These are phyloP conservation scores for Sordariomycetes sp. DNA, from an alignment of 2,329 filamentous ascomycete genomes.

Conservation along the genomic window DNA sequence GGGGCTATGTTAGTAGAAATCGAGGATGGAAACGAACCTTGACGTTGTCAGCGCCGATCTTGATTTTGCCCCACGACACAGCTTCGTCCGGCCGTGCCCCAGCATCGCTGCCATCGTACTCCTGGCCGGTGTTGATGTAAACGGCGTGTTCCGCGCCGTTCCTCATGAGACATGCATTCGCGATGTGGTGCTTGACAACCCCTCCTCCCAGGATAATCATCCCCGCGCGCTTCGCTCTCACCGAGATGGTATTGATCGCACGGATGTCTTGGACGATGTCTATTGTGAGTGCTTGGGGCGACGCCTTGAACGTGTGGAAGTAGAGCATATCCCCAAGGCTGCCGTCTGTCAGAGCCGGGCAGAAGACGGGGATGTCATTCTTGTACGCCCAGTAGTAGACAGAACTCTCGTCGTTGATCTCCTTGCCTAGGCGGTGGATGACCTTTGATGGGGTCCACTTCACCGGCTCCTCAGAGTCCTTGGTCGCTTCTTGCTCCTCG, in stretches of 20 bases:
- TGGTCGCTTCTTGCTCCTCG: slow-evolving; percentile 79
- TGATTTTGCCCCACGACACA: slow-evolving; percentile 98
- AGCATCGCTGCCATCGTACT: slow-evolving; percentile 95
- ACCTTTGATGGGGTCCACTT: slow-evolving; percentile 92
- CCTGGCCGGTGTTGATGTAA: slow-evolving; percentile 94
- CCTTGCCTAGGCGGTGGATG: slow-evolving; percentile 79
- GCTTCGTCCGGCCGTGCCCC: slow-evolving; percentile 93
- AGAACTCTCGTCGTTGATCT: slow-evolving; percentile 85
- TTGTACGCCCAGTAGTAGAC: slow-evolving; percentile 98
- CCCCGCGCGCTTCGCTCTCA: slow-evolving; percentile 76
- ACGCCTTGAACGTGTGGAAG: slow-evolving; percentile 91
- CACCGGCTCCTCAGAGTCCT: slow-evolving; percentile 52
- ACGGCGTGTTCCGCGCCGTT: slow-evolving; percentile 96
- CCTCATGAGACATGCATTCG: slow-evolving; percentile 93
- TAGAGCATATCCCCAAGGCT: slow-evolving; percentile 97
- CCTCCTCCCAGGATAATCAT: slow-evolving; percentile 96
- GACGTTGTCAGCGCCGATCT: slow-evolving; percentile 73
- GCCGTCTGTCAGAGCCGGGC: slow-evolving; percentile 88
- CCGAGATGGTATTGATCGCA: slow-evolving; percentile 82
- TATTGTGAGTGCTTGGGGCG: slow-evolving; percentile 68
- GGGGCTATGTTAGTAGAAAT: neutral
- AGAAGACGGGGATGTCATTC: slow-evolving; percentile 95
- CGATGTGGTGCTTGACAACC: slow-evolving; percentile 96
- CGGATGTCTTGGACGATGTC: slow-evolving; percentile 94
- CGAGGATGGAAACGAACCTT: slow-evolving; percentile 48